Conservation (phyloP, 768 basidiomycete genomes). For the Rhodotorula diobovata region DNA sequence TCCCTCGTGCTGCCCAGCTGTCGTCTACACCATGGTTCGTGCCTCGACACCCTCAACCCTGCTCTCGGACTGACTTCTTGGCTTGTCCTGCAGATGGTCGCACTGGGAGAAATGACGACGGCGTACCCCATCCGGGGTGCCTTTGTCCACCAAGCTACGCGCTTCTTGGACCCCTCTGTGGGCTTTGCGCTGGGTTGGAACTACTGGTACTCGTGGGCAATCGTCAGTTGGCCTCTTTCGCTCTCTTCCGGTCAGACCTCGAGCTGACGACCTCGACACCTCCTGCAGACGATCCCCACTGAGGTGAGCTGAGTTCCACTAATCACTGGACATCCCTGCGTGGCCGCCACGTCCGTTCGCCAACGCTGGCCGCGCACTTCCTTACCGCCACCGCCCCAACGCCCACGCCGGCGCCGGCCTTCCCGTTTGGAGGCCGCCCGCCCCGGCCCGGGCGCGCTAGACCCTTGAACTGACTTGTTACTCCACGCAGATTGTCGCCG, state of each 20-base stretch:
- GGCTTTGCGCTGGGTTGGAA: constrained; percentile 39
- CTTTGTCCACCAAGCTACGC: constrained; percentile 53
- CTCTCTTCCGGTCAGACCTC: too few relatives aligned
- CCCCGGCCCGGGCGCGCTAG: too few relatives aligned
- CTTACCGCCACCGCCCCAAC: too few relatives aligned
- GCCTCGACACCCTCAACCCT: background rate
- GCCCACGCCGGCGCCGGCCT: too few relatives aligned
- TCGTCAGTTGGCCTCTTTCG: background rate
- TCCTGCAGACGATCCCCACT: background rate
- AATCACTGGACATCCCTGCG: too few relatives aligned
- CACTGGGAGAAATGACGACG: constrained; percentile 45
- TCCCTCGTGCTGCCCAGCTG: background rate
- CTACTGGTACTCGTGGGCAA: constrained; percentile 21
- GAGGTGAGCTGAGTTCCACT: too few relatives aligned
- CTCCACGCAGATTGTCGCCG: constrained; percentile 29
- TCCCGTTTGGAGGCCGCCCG: too few relatives aligned
- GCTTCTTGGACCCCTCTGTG: constrained; percentile 49
- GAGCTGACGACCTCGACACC: too few relatives aligned
- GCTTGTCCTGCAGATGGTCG: constrained; percentile 16
- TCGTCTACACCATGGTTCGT: constrained; percentile 6
- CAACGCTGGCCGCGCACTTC: too few relatives aligned
- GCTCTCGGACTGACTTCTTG: background rate
- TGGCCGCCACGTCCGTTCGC: too few relatives aligned
- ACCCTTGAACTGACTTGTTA: background rate
- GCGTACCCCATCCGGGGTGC: constrained; percentile 47